Evolutionary conservation across 1,284 basidiomycete genomes (phyloP).

Genomic region (Coriolopsis trogii): DNA sequence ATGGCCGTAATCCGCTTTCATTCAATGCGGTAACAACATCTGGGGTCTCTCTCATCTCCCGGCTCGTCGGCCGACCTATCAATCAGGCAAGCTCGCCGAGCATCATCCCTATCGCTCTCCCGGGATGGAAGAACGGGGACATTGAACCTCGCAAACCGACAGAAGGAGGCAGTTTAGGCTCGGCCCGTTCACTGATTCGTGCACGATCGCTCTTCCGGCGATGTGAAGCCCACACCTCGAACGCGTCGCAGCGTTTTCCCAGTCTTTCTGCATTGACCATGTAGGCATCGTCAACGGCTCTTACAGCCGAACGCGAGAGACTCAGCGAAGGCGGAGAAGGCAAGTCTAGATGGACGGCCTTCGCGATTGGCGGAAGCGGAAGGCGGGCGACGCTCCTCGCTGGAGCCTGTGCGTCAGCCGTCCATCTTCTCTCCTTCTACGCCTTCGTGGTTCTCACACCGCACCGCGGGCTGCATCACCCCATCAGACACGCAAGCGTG

Average conservation of each 20-base stretch:
- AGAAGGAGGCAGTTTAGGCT: too few relatives aligned
- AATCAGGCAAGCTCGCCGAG: conserved; percentile 13
- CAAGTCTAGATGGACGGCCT: not conserved
- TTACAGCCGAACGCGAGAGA: too few relatives aligned
- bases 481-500: conserved; percentile 1
- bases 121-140: too few relatives aligned
- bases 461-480: not conserved
- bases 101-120: too few relatives aligned
- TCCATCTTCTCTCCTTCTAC: not conserved
- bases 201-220: conserved; percentile 7
- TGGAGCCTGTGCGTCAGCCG: not conserved
- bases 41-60: too few relatives aligned
- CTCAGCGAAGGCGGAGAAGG: not conserved
- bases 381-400: not conserved
- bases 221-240: conserved; percentile 6
- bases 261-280: not conserved
- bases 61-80: too few relatives aligned
- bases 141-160: too few relatives aligned
- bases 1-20: conserved; percentile 1
- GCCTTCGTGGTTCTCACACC: too few relatives aligned
- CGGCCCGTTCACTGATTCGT: too few relatives aligned
- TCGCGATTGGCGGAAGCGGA: conserved; percentile 15
- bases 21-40: too few relatives aligned
- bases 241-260: not conserved
- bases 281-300: too few relatives aligned